phyloP scores from a whole-genome alignment of 306 rosid species.

The Corylus americana region DNA sequence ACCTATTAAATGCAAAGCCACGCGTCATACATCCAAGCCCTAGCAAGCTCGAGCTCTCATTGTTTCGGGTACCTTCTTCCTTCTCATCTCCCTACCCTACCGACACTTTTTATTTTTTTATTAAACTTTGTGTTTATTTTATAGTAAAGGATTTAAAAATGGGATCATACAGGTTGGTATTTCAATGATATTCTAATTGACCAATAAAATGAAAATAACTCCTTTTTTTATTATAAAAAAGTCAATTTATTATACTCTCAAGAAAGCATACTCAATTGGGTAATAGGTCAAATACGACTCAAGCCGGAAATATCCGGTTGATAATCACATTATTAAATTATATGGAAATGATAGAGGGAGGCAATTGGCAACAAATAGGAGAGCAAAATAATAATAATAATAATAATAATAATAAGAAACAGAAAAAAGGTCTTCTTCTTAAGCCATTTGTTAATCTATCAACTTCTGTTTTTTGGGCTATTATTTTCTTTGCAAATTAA shows the following conservation, averaged over 20 bases:
- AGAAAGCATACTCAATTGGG: no score
- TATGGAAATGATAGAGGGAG: not conserved
- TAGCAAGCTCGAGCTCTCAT: not conserved
- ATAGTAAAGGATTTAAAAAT: not conserved
- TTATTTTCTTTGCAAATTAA: no score
- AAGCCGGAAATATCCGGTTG: no score
- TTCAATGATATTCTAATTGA: not conserved
- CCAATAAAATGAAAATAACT: not conserved
- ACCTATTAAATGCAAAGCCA: not conserved
- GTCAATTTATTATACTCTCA: no score
- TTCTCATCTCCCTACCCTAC: slow-evolving; percentile 11
- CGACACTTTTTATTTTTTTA: slow-evolving; percentile 17
- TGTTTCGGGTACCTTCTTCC: not conserved
- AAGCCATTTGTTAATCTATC: no score
- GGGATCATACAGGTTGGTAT: slow-evolving; percentile 15
- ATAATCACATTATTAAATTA: no score
- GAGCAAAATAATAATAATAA: no score
- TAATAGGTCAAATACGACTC: no score
- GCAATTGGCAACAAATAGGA: not conserved
- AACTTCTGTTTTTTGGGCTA: no score
- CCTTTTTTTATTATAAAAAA: not conserved
- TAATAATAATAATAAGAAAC: no score
- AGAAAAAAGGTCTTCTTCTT: no score
- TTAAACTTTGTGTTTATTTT: not conserved
- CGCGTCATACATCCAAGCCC: not conserved